Conservation (phyloP, 768 basidiomycete species). For the Phanerochaete sordida region DNA sequence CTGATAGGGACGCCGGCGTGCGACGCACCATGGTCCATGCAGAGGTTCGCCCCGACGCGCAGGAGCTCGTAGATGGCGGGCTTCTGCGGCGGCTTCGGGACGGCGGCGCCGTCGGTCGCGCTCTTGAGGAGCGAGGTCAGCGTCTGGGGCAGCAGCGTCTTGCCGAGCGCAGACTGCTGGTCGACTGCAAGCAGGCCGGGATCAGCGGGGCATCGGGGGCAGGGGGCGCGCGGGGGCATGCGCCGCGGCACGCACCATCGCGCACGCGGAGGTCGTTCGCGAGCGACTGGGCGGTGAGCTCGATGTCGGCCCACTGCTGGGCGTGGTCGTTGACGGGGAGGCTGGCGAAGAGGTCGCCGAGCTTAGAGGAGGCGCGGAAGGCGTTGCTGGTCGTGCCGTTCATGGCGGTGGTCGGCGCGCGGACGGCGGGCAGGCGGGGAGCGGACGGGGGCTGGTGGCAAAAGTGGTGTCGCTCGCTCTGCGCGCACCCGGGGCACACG, state of each 20-base stretch:
- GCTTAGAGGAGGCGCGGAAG: constrained; percentile 23
- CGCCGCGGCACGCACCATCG: constrained; percentile 28
- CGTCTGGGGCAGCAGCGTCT: constrained; percentile 59
- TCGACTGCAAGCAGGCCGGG: constrained; percentile 44
- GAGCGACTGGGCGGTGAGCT: constrained; percentile 48
- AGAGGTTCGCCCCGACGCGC: constrained; percentile 78
- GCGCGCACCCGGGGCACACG: neutral
- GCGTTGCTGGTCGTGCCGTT: constrained; percentile 15
- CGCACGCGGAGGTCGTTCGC: constrained; percentile 61
- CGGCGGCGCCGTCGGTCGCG: constrained; percentile 26
- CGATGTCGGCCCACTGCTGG: constrained; percentile 47
- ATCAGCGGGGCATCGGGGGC: constrained; percentile 2
- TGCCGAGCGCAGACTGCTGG: constrained; percentile 66
- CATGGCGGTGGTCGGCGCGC: constrained; percentile 10
- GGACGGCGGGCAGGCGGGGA: neutral
- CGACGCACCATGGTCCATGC: constrained; percentile 63
- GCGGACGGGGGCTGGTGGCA: neutral
- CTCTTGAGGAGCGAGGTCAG: constrained; percentile 57
- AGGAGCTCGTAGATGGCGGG: constrained; percentile 63
- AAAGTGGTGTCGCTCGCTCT: neutral
- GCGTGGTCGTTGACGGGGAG: constrained; percentile 28
- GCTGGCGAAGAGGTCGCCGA: constrained; percentile 31
- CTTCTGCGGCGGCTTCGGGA: constrained; percentile 34
- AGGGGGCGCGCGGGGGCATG: neutral
- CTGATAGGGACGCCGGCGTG: neutral